Base-by-base conservation (phyloP, 2,329 filamentous ascomycete genomes). In the Berkeleyomyces basicola region DNA sequence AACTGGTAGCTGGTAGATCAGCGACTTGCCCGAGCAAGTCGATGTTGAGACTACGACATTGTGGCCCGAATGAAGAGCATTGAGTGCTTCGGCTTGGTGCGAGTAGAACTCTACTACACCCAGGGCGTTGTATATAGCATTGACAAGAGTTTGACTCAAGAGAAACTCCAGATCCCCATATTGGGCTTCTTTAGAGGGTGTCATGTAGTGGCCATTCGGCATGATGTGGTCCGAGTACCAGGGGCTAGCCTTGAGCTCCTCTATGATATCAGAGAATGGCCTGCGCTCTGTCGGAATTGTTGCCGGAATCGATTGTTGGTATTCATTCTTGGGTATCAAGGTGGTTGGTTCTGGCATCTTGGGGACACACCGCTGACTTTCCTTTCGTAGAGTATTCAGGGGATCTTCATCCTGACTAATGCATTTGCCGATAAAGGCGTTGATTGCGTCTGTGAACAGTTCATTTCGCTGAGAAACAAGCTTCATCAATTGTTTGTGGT, bases 1-100 rank as follows among this genome's bases (percentile, higher is more conserved):
- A 53, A 99, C 90, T 0, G 93, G 93, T 14, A 99, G 80, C 70
- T 99, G 93, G 70, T 97, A 99, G 65, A 99, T 96, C n/a, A 99
- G 76, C 4, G 90, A 96, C 72, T 99, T 99, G 9, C 93, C 93
- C 0, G 93, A 99, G 70, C 89, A 95, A 0, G 93, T 99, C 0
- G 92, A 95, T 0, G 93, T 99, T 1, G 91, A 86, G 1, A 99
- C 86, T 60, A 99, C 92, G 11, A 97, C 90, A 71, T 96, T 85
- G 44, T 86, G 82, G 0, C 90, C 92, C 2, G 86, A 82, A 63
- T 92, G 80, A 1, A 99, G 77, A 65, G 86, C 83, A 70, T 99
- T 99, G 68, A 99, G 89, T 0, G 93, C 93, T 73, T 95, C 88
- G 0, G 91, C 84, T 73, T 99, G 93, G 71, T 99, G 93, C 0